Evolutionary conservation across 768 basidiomycete species (phyloP), one percentile per base, ranked within the genome.

Genomic region (Sporobolomyces phaffii): DNA sequence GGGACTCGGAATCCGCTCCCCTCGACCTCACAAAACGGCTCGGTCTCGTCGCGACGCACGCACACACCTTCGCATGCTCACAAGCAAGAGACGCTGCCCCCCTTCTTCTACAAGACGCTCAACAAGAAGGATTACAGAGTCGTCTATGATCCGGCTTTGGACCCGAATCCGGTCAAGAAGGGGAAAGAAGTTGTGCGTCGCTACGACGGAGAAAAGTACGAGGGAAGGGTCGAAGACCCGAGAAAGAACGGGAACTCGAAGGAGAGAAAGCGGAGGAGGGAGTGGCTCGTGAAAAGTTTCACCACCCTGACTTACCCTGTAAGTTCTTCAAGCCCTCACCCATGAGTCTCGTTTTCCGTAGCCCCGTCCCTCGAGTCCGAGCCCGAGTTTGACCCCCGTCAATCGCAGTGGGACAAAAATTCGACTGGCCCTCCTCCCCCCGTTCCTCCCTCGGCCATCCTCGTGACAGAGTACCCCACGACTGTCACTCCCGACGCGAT

Each of bases 381-480:
- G 24, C 41, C 28, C 9, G 28, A 29, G 15, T 4, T 22, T 40
- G 59, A 51, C 18, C 11, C 26, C 13, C 40, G 49, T 34, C 5
- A 22, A 47, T 60, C 65, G 24, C 76, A 94, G 90, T 85, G 87
- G 80, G 91, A 93, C 76, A 78, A 79, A 28, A 80, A 88, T 73
- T 89, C 90, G 1, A 80, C 81, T 1, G 85, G 85, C 0, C 82
- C 87, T 0, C 85, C 87, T 17, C 91, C 90, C 0, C 84, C 90
- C 0, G 83, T 83, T 0, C 78, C 78, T 1, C 76, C 80, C 1
- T 64, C 68, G 1, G 82, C 85, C 2, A 84, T 98, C 8, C 82
- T 93, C 15, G 78, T 94, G 49, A 83, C 84, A 29, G 83, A 84
- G 62, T 79, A 94, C 50, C 85, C 87, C 1, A 84, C 86, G 0